Conservation (phyloP, 495 filamentous ascomycete genomes). For the Trichoderma asperelloides region DNA sequence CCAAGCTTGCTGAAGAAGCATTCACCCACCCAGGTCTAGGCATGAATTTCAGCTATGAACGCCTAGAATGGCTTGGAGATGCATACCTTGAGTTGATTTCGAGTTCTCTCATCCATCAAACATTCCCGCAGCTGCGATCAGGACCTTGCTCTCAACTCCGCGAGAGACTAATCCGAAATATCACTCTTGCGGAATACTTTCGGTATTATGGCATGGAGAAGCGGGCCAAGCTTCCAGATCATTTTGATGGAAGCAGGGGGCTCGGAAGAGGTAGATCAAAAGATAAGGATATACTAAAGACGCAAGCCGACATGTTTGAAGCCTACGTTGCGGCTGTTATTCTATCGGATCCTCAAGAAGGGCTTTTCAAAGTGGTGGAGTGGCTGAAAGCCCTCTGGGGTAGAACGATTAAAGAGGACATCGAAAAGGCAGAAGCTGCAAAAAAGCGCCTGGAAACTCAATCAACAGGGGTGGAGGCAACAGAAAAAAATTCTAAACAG, state of each 20-base stretch:
- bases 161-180: conserved; percentile 67
- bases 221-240: conserved; percentile 43
- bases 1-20: conserved; percentile 47
- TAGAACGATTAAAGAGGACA: conserved; percentile 31
- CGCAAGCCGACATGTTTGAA: conserved; percentile 77
- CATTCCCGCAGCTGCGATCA: conserved; percentile 48
- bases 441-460: conserved; percentile 15
- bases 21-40: conserved; percentile 55
- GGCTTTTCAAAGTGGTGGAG: conserved; percentile 46
- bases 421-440: conserved; percentile 16
- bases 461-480: conserved; percentile 18
- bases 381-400: conserved; percentile 71
- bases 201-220: conserved; percentile 58
- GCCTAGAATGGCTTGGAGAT: conserved; percentile 69
- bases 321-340: conserved; percentile 76
- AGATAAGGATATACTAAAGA: conserved; percentile 53
- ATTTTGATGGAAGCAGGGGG: conserved; percentile 28
- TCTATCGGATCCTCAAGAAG: conserved; percentile 50
- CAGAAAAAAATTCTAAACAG: conserved; percentile 33
- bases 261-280: conserved; percentile 24
- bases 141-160: conserved; percentile 58
- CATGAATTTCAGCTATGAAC: conserved; percentile 49
- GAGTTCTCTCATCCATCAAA: conserved; percentile 52
- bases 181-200: conserved; percentile 59
- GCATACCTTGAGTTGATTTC: conserved; percentile 64